Base-by-base conservation (phyloP, 495 filamentous ascomycete species). In the Aspergillus panamensis region DNA sequence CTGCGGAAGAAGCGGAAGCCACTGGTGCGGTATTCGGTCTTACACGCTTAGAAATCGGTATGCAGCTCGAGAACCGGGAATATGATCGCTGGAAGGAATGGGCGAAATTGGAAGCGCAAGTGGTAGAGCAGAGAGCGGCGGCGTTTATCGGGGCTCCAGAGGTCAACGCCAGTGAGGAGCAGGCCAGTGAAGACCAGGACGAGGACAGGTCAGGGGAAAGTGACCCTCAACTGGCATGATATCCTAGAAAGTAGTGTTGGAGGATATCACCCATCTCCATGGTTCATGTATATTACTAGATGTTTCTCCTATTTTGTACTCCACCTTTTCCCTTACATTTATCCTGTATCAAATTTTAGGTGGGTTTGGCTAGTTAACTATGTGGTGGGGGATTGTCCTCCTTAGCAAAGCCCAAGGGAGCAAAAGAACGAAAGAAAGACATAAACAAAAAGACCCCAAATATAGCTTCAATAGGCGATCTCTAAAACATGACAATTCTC, bases 1-100 rank as follows among this genome's bases (percentile, higher is more conserved):
- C 92, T 1, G 80, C 82, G 20, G 94, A 98, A 74, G 94, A 98
- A 73, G 94, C 94, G 9, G 76, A 88, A 61, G 82, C 85, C 59
- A 86, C 85, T 9, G 94, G 94, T 47, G 94, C 91, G 54, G 86
- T 85, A 69, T 98, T 97, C 62, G 91, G 90, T 65, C 87, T 86
- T 68, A 76, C 82, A 16, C 73, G 78, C 56, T 60, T 91, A 43
- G 85, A 95, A 44, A 76, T 94, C 53, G 86, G 91, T 64, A 89
- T 94, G 83, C 76, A 88, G 55, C 73, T 95, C 57, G 94, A 98
- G 74, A 85, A 92, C 73, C 69, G 80, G 65, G 74, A 82, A 42
- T 92, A 82, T 66, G 88, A 96, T 65, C 64, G 70, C 51, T 97
- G 93, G 94, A 89, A 89, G 80, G 72, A 62, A 39, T 95, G 90